Conservation (phyloP, 2,329 filamentous ascomycete genomes). For the Penicillium brasilianum region DNA sequence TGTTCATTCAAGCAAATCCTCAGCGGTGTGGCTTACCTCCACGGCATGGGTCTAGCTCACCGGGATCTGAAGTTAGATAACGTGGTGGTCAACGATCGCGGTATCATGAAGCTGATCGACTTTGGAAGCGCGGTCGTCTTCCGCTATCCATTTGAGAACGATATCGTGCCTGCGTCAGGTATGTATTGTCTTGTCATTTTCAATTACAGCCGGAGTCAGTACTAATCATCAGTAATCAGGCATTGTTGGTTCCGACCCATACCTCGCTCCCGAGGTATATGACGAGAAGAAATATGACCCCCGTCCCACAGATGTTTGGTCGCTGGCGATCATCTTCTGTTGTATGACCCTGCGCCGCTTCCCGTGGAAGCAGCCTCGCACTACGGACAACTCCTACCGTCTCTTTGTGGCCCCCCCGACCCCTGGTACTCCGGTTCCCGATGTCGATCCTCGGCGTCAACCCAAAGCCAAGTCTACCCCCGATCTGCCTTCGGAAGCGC, state of each 20-base stretch:
- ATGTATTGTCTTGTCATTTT: slow-evolving; percentile 42
- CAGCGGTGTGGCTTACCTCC: slow-evolving; percentile 90
- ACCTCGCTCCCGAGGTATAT: slow-evolving; percentile 95
- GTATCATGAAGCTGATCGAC: slow-evolving; percentile 99
- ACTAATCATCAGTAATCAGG: slow-evolving; percentile 51
- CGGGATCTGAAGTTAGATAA: slow-evolving; percentile 97
- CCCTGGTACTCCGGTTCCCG: slow-evolving; percentile 8
- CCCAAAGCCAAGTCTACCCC: slow-evolving; percentile 42
- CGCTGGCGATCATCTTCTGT: slow-evolving; percentile 96
- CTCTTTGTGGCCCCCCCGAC: slow-evolving; percentile 87
- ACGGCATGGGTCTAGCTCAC: slow-evolving; percentile 93
- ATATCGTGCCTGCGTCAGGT: slow-evolving; percentile 81
- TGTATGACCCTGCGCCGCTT: slow-evolving; percentile 97
- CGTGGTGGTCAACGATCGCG: slow-evolving; percentile 92
- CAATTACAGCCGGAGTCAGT: background rate
- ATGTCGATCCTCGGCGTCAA: slow-evolving; percentile 27
- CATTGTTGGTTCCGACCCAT: slow-evolving; percentile 88
- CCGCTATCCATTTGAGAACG: slow-evolving; percentile 94
- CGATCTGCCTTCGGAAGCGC: slow-evolving; percentile 38
- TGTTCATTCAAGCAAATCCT: slow-evolving; percentile 94
- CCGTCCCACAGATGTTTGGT: slow-evolving; percentile 95
- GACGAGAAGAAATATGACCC: slow-evolving; percentile 93
- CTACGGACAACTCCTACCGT: slow-evolving; percentile 93
- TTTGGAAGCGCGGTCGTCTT: slow-evolving; percentile 98
- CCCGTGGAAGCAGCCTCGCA: slow-evolving; percentile 92